These are phyloP conservation scores for Dimargaris xerosporica DNA, from an alignment of 192 early-diverging fungal species.

Conservation along the genomic window DNA sequence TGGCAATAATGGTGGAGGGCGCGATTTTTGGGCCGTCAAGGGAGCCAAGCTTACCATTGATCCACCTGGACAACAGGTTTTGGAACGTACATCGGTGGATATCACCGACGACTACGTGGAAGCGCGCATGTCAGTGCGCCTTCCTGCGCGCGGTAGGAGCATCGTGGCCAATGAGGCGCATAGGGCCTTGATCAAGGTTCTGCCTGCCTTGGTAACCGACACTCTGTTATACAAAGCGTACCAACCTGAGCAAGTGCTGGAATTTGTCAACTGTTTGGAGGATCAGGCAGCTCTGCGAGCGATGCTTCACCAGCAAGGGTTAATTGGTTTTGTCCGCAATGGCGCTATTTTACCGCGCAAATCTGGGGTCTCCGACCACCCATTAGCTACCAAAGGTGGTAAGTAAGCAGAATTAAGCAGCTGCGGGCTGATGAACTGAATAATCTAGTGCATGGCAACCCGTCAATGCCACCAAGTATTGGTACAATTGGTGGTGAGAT, in stretches of 20 bases:
- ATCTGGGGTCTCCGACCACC: conserved; percentile 29
- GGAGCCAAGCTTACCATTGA: conserved; percentile 27
- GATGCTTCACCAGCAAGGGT: conserved; percentile 17
- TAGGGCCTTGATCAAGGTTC: conserved; percentile 22
- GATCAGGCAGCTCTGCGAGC: conserved; percentile 31
- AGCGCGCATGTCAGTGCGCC: conserved; percentile 23
- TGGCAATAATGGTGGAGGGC: not conserved
- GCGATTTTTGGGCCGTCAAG: conserved; percentile 19
- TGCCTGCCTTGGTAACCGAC: conserved; percentile 22
- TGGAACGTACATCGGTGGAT: conserved; percentile 28
- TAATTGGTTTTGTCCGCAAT: conserved; percentile 32
- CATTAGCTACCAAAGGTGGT: conserved; percentile 14
- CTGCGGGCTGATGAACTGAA: too few species aligned
- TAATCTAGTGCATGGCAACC: too few species aligned
- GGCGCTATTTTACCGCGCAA: conserved; percentile 35
- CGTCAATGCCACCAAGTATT: too few species aligned
- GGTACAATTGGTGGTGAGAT: too few species aligned
- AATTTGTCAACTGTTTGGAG: conserved; percentile 26
- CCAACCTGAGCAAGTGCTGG: conserved; percentile 14
- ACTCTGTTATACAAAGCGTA: conserved; percentile 19
- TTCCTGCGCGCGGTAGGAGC: conserved; percentile 27
- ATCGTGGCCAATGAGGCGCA: conserved; percentile 25
- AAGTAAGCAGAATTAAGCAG: too few species aligned
- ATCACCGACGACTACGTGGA: conserved; percentile 22
- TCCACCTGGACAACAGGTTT: conserved; percentile 32